Base-by-base conservation (phyloP, 345 rosid species). In the Sapria himalayana region DNA sequence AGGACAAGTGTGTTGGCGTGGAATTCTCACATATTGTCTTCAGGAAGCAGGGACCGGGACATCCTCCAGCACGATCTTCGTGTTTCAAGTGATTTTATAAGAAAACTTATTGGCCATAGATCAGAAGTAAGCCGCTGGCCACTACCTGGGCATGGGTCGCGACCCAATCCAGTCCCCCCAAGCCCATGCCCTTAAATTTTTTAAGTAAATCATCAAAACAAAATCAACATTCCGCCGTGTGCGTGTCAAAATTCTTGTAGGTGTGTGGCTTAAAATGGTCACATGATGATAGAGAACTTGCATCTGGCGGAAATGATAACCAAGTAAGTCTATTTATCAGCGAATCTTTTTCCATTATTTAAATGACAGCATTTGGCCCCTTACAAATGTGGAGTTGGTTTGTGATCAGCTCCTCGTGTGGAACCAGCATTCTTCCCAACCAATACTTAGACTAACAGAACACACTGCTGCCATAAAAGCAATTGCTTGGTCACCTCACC, bases 381-480 rank as follows among this genome's bases (percentile, higher is more conserved):
- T n/a, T n/a, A n/a, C n/a, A n/a, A n/a, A n/a, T n/a, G n/a, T n/a
- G n/a, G n/a, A n/a, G 12, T 1, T 20, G 39, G 11, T 29, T 34
- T 45, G 31, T 53, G 17, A 52, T 43, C 73, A 82, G 95, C 84
- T 89, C 25, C 54, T 89, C 55, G 93, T 82, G 5, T 89, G 95
- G 98, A 82, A 73, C 71, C 92, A 77, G 49, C 93, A 89, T 59
- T 82, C 93, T 33, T 84, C 74, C 58, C 78, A 79, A 15, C 95
- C 95, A 13, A 39, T 54, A 33, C 50, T 69, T 54, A 89, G 57
- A 55, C 49, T 89, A 53, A 82, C 85, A 0, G 95, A 89, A 52
- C 98, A 89, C 38, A 79, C 98, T n/a, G 98, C 95, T 40, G 98
- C 98, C 7, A 93, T 82, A 7, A 89, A 89, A 63, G 98, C 95